phyloP scores from a whole-genome alignment of 2,329 filamentous ascomycete species.

The Curvularia hawaiiensis region DNA sequence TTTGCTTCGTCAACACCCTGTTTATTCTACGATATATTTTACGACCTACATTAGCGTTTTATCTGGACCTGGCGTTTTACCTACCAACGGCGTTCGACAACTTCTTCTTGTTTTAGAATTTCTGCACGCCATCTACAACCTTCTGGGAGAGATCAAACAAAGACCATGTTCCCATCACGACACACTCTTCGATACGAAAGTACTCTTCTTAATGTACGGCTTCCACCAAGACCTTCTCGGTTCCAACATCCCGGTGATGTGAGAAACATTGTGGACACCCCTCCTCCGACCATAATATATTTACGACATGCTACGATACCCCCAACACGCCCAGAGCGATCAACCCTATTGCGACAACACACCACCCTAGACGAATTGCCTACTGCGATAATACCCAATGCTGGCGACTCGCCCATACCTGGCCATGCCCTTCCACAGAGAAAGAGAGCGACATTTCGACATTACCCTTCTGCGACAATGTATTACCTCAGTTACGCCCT shows the following conservation, averaged over 20 bases:
- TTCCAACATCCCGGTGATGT: constrained; percentile 33
- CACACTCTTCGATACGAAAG: constrained; percentile 20
- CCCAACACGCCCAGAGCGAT: constrained; percentile 11
- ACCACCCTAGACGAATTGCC: constrained; percentile 13
- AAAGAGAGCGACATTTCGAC: neutral
- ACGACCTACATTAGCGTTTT: constrained; percentile 6
- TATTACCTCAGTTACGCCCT: neutral
- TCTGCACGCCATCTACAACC: constrained; percentile 10
- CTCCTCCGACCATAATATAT: constrained; percentile 14
- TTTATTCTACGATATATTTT: constrained; percentile 9
- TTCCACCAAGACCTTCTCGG: constrained; percentile 24
- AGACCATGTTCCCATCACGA: constrained; percentile 23
- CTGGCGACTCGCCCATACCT: constrained; percentile 20
- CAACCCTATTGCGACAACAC: constrained; percentile 13
- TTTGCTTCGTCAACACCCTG: constrained; percentile 4
- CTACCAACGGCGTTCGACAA: constrained; percentile 16
- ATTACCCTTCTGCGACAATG: constrained; percentile 13
- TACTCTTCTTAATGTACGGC: constrained; percentile 34
- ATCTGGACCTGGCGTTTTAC: constrained; percentile 13
- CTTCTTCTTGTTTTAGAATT: constrained; percentile 14
- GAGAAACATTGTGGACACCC: constrained; percentile 19
- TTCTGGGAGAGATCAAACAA: constrained; percentile 18
- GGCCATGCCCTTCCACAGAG: constrained; percentile 18
- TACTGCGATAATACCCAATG: constrained; percentile 19
- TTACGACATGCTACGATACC: constrained; percentile 12